Evolutionary conservation across 2,329 filamentous ascomycete genomes (phyloP).

Genomic region (Ceratocystis lukuohia): DNA sequence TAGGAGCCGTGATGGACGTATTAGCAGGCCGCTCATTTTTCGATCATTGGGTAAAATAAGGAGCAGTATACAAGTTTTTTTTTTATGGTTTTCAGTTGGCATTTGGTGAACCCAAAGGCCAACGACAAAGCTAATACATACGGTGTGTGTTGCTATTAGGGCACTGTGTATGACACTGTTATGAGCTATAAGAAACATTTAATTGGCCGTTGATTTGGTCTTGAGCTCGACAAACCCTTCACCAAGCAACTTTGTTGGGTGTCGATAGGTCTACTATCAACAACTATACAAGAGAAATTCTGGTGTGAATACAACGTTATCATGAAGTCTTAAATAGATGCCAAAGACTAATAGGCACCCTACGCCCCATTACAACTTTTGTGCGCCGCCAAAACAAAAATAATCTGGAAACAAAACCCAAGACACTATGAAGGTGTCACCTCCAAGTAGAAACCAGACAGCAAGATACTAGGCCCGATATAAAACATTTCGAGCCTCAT

Average conservation of each 20-base stretch:
- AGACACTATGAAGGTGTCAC: background rate
- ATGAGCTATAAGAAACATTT: background rate
- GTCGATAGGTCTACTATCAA: constrained; percentile 35
- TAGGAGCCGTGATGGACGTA: background rate
- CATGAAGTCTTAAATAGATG: constrained; percentile 4
- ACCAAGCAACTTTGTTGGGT: constrained; percentile 20
- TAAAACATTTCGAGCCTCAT: background rate
- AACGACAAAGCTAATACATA: background rate
- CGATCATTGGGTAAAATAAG: too few relatives aligned
- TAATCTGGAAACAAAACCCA: constrained; percentile 18
- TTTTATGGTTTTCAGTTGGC: background rate
- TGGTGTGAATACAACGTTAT: constrained; percentile 23
- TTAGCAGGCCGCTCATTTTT: background rate
- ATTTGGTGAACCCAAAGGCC: background rate
- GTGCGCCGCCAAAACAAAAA: constrained; percentile 2
- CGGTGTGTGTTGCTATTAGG: background rate
- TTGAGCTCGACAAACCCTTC: background rate
- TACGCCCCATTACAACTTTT: constrained; percentile 24
- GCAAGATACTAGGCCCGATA: background rate
- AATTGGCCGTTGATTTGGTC: background rate
- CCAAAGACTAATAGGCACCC: constrained; percentile 18
- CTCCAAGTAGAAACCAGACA: background rate
- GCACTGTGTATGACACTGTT: background rate
- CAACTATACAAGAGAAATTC: constrained; percentile 27
- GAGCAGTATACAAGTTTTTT: background rate